A percentile compares a stretch with the other conserved stretches of the same genome.
Conservation (phyloP, 768 basidiomycete genomes). For the Cyathus striatus region DNA sequence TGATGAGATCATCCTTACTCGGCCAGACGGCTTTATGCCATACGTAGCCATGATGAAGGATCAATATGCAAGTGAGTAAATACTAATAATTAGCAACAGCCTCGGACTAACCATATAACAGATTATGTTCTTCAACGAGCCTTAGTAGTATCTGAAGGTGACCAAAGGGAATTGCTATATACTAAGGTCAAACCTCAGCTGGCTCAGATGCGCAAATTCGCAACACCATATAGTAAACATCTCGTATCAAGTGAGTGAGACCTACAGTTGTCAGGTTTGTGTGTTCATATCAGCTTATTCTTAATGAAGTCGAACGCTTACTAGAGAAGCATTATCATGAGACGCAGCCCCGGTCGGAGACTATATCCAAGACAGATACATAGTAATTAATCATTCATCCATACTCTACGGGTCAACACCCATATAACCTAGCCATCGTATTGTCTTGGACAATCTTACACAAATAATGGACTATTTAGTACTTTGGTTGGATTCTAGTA, state of each 20-base stretch:
- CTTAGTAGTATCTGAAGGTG: constrained; percentile 59
- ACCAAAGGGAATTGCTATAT: constrained; percentile 67
- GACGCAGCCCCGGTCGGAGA: no score
- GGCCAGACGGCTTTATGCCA: constrained; percentile 62
- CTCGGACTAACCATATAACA: constrained; percentile 16
- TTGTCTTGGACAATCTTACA: no score
- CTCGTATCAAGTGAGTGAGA: constrained; percentile 64
- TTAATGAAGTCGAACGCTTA: constrained; percentile 58
- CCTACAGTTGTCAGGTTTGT: background rate
- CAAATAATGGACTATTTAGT: no score
- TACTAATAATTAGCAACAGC: background rate
- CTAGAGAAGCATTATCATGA: constrained; percentile 41
- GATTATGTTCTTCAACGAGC: constrained; percentile 88
- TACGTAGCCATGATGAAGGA: constrained; percentile 80
- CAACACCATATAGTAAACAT: constrained; percentile 75
- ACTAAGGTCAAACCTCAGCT: constrained; percentile 63
- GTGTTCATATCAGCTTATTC: constrained; percentile 7
- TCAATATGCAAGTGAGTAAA: constrained; percentile 75
- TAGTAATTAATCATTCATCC: no score
- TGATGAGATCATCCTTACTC: constrained; percentile 72
- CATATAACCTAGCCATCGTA: no score
- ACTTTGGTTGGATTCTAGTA: no score
- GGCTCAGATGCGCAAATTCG: constrained; percentile 63
- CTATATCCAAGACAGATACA: no score
- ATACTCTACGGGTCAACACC: background rate